Conservation (phyloP, 495 filamentous ascomycete species). For the Neurospora sp. region DNA sequence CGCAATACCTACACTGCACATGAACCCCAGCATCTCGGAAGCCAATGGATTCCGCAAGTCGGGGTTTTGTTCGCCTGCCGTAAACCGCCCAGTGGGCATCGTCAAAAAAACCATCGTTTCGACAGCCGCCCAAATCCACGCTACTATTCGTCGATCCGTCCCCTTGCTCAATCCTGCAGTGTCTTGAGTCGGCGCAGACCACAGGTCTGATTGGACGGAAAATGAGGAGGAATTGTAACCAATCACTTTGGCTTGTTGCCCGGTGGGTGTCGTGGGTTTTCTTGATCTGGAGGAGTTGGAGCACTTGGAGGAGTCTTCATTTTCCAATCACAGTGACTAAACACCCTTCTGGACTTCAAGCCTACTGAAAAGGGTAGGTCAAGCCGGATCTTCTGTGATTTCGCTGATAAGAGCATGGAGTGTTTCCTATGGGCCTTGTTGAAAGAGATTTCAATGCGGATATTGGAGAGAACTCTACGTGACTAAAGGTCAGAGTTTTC, state of each 20-base stretch:
- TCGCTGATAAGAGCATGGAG: not conserved
- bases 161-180: not conserved
- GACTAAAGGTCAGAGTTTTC: not conserved
- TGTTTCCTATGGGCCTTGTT: not conserved
- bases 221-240: not conserved
- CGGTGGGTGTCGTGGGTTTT: not conserved
- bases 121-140: not conserved
- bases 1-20: not conserved
- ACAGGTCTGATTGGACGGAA: not conserved
- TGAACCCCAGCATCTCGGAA: not conserved
- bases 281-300: not conserved
- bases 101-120: not conserved
- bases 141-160: not conserved
- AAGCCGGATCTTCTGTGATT: not conserved
- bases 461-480: not conserved
- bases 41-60: not conserved
- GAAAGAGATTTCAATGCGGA: not conserved
- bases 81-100: not conserved
- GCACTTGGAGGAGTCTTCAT: not conserved
- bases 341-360: not conserved
- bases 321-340: not conserved
- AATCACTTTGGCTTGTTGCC: not conserved
- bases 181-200: not conserved
- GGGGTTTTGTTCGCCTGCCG: not conserved
- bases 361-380: not conserved